Percentiles rank a stretch among this genome's conserved stretches.
These are phyloP conservation scores for Kregervanrija delftensis DNA, from an alignment of 805 yeast genomes.

Conservation along the genomic window DNA sequence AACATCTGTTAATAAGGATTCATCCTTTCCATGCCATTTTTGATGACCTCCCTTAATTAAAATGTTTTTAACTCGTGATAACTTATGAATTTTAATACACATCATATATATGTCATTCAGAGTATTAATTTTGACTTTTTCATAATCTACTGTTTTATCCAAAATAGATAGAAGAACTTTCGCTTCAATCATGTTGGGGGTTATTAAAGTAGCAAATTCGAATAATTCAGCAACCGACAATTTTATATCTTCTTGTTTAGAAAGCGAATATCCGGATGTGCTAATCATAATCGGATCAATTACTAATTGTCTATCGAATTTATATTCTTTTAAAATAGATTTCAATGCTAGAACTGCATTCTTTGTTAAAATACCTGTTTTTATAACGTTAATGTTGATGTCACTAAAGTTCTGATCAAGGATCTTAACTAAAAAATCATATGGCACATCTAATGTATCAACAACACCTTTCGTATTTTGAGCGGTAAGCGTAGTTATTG, in stretches of 20 bases:
- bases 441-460: background rate
- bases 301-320: conserved; percentile 27
- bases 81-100: conserved; percentile 1
- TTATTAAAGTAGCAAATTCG: conserved; percentile 50
- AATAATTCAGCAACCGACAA: conserved; percentile 34
- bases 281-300: conserved; percentile 85
- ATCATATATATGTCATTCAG: conserved; percentile 4
- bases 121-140: background rate
- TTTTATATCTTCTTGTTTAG: conserved; percentile 30
- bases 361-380: conserved; percentile 69
- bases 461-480: conserved; percentile 52
- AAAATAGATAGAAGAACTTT: conserved; percentile 4
- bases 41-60: conserved; percentile 22
- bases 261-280: conserved; percentile 63
- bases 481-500: conserved; percentile 74
- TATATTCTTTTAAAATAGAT: conserved; percentile 24
- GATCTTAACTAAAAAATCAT: background rate
- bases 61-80: conserved; percentile 3
- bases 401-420: conserved; percentile 9
- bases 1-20: conserved; percentile 4
- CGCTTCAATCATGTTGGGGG: conserved; percentile 77
- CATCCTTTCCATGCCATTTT: conserved; percentile 2
- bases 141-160: background rate
- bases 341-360: conserved; percentile 39
- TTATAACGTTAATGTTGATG: conserved; percentile 54